phyloP scores from a whole-genome alignment of 1,139 yeast genomes.

The Pichia sp. region DNA sequence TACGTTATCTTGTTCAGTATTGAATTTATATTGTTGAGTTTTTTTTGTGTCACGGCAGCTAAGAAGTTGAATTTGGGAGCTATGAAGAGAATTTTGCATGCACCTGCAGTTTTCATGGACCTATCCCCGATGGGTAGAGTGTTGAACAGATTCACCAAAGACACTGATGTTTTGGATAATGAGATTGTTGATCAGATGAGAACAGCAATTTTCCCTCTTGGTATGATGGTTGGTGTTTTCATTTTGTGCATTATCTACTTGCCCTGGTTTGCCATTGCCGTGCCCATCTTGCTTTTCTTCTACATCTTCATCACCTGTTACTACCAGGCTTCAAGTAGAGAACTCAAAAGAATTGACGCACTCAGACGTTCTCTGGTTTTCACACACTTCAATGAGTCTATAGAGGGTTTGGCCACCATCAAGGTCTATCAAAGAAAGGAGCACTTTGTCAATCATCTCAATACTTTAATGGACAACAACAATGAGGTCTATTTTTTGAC shows the following conservation, averaged over 20 bases:
- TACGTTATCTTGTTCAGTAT: slow-evolving; percentile 37
- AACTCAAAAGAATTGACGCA: slow-evolving; percentile 79
- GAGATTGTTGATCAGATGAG: slow-evolving; percentile 53
- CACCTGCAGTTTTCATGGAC: slow-evolving; percentile 59
- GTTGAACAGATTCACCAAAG: slow-evolving; percentile 57
- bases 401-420: slow-evolving; percentile 69
- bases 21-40: slow-evolving; percentile 42
- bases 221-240: slow-evolving; percentile 58
- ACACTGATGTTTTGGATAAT: slow-evolving; percentile 58
- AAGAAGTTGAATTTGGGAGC: slow-evolving; percentile 43
- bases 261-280: slow-evolving; percentile 62
- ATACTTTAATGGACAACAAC: slow-evolving; percentile 52
- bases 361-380: slow-evolving; percentile 70
- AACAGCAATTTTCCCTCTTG: slow-evolving; percentile 44
- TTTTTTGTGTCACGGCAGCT: slow-evolving; percentile 35
- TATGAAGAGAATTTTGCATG: slow-evolving; percentile 40
- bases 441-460: slow-evolving; percentile 47
- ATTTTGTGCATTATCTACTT: slow-evolving; percentile 67
- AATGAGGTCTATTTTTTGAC: slow-evolving; percentile 66
- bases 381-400: slow-evolving; percentile 66
- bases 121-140: slow-evolving; percentile 60
- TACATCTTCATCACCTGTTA: slow-evolving; percentile 51
- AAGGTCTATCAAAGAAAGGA: slow-evolving; percentile 49
- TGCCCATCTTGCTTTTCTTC: slow-evolving; percentile 49
- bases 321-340: slow-evolving; percentile 74